Evolutionary conservation across 1,284 basidiomycete genomes (phyloP), one percentile per base, ranked within the genome.

Genomic region (Coniferiporia sulphurascens): DNA sequence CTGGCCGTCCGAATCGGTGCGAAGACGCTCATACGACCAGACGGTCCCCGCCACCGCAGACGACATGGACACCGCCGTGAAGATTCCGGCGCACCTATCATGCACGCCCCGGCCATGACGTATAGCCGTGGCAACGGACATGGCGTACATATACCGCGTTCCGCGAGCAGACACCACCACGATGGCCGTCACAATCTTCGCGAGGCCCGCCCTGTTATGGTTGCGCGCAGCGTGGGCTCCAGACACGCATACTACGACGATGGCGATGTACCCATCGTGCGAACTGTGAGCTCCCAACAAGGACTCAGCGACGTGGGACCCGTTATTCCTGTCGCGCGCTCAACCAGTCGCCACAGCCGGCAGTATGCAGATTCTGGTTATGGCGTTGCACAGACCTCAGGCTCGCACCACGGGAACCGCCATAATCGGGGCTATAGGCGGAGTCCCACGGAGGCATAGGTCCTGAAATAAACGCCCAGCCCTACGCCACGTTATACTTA

Each of bases 1-100:
- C 15, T 56, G 21, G 61, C 56, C 10, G 58, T 62, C 48, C 34
- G 61, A 41, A 17, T 59, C 12, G 61, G 61, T 17, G 61, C 57
- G 32, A 49, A 43, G 32, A 53, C 52, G 15, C 7, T 61, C 19
- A 17, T 57, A 12, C 55, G 27, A 5, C 27, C 38, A 34, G n/a
- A 38, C 15, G 34, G 12, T 36, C 22, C 44, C 17, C 53, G 45
- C 52, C 48, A 22, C 49, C 45, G 13, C 27, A 32, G 55, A 10
- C 45, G 22, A 12, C 48, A 44, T 54, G 13, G 34, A 19, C 22
- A 48, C 43, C 32, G 44, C 54, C 12, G 38, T n/a, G 17, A 57
- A 12, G 55, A 35, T 38, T 46, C 44, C 17, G 12, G 44, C 19
- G 36, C 27, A 3, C 56, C 49, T 17, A 52, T 45, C 44, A 36